Evolutionary conservation across 768 basidiomycete genomes (phyloP).

Genomic region (Tephrocybe sp.): DNA sequence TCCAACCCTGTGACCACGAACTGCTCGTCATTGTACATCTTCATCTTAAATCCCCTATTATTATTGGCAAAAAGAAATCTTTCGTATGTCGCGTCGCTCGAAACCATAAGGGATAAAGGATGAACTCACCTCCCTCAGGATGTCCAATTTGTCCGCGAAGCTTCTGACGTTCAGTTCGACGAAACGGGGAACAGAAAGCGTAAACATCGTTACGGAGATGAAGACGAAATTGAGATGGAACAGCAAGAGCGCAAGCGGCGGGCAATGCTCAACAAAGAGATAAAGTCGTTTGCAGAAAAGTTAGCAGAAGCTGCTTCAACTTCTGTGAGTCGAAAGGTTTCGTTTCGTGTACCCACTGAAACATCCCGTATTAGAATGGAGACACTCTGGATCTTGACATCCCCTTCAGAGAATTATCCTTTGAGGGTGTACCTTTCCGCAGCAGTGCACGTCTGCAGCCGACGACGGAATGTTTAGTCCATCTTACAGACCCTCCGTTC

Average conservation of each 20-base stretch:
- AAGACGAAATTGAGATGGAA: conserved; percentile 98
- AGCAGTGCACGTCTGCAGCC: conserved; percentile 94
- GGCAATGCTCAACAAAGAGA: conserved; percentile 88
- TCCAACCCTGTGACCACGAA: conserved; percentile 98
- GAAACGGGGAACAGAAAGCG: conserved; percentile 99
- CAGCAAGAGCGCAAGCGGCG: conserved; percentile 93
- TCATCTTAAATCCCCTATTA: conserved; percentile 92
- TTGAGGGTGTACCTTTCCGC: conserved; percentile 95
- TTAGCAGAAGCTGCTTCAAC: conserved; percentile 79
- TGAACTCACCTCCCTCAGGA: conserved; percentile 52
- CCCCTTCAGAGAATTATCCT: conserved; percentile 95
- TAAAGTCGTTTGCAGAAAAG: conserved; percentile 90
- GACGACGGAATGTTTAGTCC: conserved; percentile 94
- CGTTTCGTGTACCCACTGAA: background rate
- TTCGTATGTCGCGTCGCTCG: conserved; percentile 51
- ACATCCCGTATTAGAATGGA: conserved; percentile 41
- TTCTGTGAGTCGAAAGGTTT: conserved; percentile 49
- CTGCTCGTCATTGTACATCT: conserved; percentile 91
- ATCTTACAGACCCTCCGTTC: conserved; percentile 94
- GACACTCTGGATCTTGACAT: conserved; percentile 91
- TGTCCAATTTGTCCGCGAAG: conserved; percentile 97
- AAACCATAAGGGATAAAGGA: conserved; percentile 2
- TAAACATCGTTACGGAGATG: conserved; percentile 95
- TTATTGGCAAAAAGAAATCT: conserved; percentile 98
- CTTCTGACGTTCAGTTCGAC: conserved; percentile 95